Conservation (phyloP, 768 basidiomycete genomes). For the Rhizopogon vinicolor region DNA sequence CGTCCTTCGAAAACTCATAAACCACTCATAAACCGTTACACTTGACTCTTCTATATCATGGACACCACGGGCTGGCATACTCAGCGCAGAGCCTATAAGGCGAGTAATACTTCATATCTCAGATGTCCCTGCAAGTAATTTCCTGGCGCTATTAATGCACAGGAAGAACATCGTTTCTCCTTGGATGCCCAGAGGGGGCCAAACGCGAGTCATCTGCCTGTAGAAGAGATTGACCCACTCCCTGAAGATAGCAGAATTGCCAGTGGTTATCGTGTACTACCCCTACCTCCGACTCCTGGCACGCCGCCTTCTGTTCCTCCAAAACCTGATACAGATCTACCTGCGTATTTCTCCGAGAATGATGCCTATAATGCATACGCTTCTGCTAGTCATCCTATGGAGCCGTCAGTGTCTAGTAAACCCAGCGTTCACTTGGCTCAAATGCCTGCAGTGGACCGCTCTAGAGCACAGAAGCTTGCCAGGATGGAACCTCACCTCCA, state of each 20-base stretch:
- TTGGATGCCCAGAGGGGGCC: slow-evolving; percentile 33
- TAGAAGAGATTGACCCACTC: slow-evolving; percentile 56
- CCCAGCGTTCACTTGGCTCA: slow-evolving; percentile 34
- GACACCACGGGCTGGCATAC: slow-evolving; percentile 79
- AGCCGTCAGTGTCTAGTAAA: slow-evolving; percentile 16
- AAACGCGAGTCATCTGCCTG: slow-evolving; percentile 48
- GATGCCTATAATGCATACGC: slow-evolving; percentile 10
- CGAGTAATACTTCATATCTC: slow-evolving; percentile 16
- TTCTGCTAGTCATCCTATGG: background rate
- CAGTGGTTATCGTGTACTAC: slow-evolving; percentile 46
- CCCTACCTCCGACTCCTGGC: slow-evolving; percentile 31
- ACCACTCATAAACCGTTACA: too few species aligned
- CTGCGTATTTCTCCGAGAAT: slow-evolving; percentile 14
- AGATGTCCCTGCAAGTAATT: background rate
- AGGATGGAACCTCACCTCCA: slow-evolving; percentile 81
- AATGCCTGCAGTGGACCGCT: slow-evolving; percentile 60
- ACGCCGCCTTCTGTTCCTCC: slow-evolving; percentile 44
- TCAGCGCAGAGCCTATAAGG: slow-evolving; percentile 55
- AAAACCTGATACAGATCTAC: slow-evolving; percentile 28
- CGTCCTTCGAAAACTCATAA: background rate
- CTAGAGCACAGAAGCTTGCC: slow-evolving; percentile 50
- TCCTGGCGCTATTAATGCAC: slow-evolving; percentile 11
- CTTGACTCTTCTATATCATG: slow-evolving; percentile 35
- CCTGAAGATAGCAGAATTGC: slow-evolving; percentile 48
- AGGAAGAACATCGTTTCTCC: slow-evolving; percentile 27